Evolutionary conservation across 2,329 filamentous ascomycete species (phyloP).

Genomic region (Trichophaea hybrida): DNA sequence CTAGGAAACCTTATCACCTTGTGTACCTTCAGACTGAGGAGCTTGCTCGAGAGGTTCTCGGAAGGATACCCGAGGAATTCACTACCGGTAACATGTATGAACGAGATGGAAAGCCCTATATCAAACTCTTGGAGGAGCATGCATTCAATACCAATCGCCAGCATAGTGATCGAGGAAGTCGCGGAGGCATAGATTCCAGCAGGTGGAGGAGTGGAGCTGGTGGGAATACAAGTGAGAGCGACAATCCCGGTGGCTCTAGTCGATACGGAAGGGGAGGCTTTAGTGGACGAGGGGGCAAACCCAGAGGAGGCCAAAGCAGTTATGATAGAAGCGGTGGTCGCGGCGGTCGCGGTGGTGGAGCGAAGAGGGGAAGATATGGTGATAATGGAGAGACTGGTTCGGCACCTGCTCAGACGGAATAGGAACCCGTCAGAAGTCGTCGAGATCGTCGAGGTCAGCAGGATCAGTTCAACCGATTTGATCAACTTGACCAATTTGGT

Average conservation of each 20-base stretch:
- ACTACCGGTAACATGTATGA: conserved; percentile 55
- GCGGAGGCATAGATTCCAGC: conserved; percentile 41
- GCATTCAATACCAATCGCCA: conserved; percentile 41
- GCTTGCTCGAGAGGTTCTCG: conserved; percentile 66
- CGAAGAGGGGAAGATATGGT: conserved; percentile 5
- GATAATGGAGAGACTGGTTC: conserved; percentile 14
- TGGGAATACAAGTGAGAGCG: conserved; percentile 25
- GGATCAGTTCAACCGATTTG: not conserved
- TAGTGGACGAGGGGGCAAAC: conserved; percentile 39
- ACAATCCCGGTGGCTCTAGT: conserved; percentile 36
- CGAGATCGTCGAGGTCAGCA: not conserved
- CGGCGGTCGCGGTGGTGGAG: conserved; percentile 30
- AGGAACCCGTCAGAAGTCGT: not conserved
- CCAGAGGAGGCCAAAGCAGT: conserved; percentile 29
- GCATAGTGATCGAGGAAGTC: conserved; percentile 40
- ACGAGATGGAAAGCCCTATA: conserved; percentile 55
- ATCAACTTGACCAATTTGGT: not conserved
- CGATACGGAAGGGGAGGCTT: conserved; percentile 44
- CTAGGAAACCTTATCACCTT: conserved; percentile 65
- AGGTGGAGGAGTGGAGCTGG: conserved; percentile 70
- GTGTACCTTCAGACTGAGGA: conserved; percentile 68
- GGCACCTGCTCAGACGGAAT: not conserved
- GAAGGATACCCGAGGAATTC: conserved; percentile 57
- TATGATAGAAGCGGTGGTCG: conserved; percentile 44
- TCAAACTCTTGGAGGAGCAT: conserved; percentile 46